Base-by-base conservation (phyloP, 306 rosid genomes). In the Sindora glabra region DNA sequence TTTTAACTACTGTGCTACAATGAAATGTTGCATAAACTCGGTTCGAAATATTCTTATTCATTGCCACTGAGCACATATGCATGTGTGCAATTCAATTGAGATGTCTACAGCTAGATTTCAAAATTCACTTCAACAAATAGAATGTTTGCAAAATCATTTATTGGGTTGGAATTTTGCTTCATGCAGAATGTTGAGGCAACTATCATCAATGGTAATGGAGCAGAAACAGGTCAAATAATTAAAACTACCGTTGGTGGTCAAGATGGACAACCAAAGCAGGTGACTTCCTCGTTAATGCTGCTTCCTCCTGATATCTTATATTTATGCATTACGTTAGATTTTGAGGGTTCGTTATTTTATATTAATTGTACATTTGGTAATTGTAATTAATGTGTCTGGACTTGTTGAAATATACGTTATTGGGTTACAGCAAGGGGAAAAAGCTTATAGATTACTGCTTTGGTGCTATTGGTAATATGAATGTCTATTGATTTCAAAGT, bases 181-280 rank as follows among this genome's bases (percentile, higher is more conserved):
- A n/a, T 56, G 59, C 72, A 91, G 98, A 92, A 91, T 21, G 47
- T 74, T 48, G 97, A 87, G 64, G 73, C 94, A 40, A 69, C 85
- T 53, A 6, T 81, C 10, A 76, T 85, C 54, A 81, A 64, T 27
- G 95, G 98, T 7, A 86, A 72, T 73, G 96, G 96, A 69, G 79
- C 97, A 42, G 97, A 91, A 75, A 71, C 96, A 0, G 97, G 97
- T 56, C 96, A 91, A 75, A 46, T 91, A 67, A 91, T 88, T 42
- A 76, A 89, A 18, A 88, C 96, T 17, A 71, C 82, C 25, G 70
- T 88, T 1, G 86, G 83, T 47, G 96, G 96, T 62, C 80, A 40
- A 39, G 80, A 88, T 63, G 98, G 98, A 62, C 82, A 81, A 30
- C 85, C 95, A 6, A 91, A 91, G 67, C 81, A 83, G 98, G 98